Percentiles rank a stretch among this genome's conserved stretches.
These are phyloP conservation scores for Umbilicus rupestris DNA, from an alignment of 164 flowering plant species.

Conservation along the genomic window DNA sequence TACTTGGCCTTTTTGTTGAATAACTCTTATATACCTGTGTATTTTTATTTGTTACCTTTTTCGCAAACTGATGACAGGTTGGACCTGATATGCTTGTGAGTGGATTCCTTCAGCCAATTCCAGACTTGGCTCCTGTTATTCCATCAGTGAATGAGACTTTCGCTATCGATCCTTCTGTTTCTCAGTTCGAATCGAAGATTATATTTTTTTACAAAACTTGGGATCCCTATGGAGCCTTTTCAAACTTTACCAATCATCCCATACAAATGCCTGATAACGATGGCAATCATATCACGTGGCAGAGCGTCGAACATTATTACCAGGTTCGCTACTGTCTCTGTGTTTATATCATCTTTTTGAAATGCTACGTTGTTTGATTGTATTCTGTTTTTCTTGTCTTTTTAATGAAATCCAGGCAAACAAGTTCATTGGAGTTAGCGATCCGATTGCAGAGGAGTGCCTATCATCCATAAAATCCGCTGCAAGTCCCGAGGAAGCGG, in stretches of 20 bases:
- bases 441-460: conserved; percentile 44
- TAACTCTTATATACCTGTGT: not conserved
- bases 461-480: conserved; percentile 56
- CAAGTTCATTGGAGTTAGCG: conserved; percentile 62
- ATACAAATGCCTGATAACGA: conserved; percentile 58
- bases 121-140: conserved; percentile 68
- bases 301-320: conserved; percentile 88
- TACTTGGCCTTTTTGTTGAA: not conserved
- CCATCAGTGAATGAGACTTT: conserved; percentile 74
- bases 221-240: conserved; percentile 93
- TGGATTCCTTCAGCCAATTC: conserved; percentile 92
- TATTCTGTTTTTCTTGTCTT: not conserved
- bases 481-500: conserved; percentile 97
- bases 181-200: conserved; percentile 62
- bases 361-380: not conserved
- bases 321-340: conserved; percentile 38
- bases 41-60: not conserved
- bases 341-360: conserved; percentile 2
- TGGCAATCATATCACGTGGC: conserved; percentile 58
- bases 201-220: conserved; percentile 92
- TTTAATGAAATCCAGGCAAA: conserved; percentile 47
- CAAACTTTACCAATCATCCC: conserved; percentile 89
- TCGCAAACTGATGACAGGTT: conserved; percentile 35
- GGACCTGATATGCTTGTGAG: conserved; percentile 95
- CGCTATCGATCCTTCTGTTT: conserved; percentile 63